Evolutionary conservation across 345 rosid genomes (phyloP), one percentile per base, ranked within the genome.

Genomic region (Physaria fendleri): DNA sequence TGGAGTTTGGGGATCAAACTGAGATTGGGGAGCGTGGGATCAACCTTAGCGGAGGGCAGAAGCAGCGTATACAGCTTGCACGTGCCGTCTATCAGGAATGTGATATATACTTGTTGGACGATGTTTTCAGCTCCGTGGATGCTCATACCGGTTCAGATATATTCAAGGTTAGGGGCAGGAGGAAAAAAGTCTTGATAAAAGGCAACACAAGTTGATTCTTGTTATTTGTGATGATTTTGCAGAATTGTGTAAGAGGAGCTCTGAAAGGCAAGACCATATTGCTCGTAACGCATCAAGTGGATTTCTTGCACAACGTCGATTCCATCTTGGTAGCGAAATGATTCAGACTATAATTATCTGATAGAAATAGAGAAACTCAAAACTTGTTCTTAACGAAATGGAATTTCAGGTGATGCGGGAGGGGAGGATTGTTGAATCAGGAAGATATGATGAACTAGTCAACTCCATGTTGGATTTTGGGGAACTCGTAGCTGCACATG

Each of bases 41-140:
- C 69, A 88, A 92, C 76, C 96, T 88, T 53, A 92, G 98, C 15
- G 98, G 98, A 5, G 97, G 98, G 8, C 98, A 92, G 80, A 92
- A 92, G 76, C 98, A 92, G 76, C 77, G 98, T 44, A 77, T 92
- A 51, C 98, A 92, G 57, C 93, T 92, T 2, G 98, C 98, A 6
- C 79, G 95, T 43, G 95, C 96, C 1, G 96, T 88, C 35, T 92
- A 88, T 68, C 97, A 88, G 67, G 96, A 92, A 60, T 74, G 73
- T 47, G 98, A 92, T 65, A 83, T 83, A 25, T 92, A 86, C 68
- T 85, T 92, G 65, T 91, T 92, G 4, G 98, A 92, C 62, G 98
- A 92, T 56, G 85, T 88, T 68, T 92, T 92, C 37, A 92, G 98
- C 40, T 96, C 95, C 14, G 96, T 92, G 42, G 98, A 92, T 81